Base-by-base conservation (phyloP, 257 asterid species). In the Buddleja alternifolia region DNA sequence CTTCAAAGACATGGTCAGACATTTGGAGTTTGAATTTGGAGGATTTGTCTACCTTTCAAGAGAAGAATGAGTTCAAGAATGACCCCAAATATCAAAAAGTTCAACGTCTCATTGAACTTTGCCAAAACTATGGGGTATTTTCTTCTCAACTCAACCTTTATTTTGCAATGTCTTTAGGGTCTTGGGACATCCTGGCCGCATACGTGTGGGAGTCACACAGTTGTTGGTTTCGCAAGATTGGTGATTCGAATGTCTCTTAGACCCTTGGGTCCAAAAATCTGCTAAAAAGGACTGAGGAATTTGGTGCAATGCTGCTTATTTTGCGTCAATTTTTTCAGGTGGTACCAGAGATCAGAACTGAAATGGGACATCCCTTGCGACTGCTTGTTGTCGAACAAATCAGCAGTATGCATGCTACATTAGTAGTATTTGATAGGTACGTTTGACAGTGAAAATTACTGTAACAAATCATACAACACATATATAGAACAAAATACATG, bases 341-440 rank as follows among this genome's bases (percentile, higher is more conserved):
- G 59, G 84, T 71, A 23, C 81, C 90, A 0, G 85, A 84, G 42
- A 83, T 90, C 53, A 86, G 67, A 80, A 78, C 89, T 9, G 88
- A 70, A 70, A 90, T 82, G 90, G 95, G 97, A 15, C 87, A 90
- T 72, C 93, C 88, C 0, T 12, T 83, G 65, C 78, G 74, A 44
- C 77, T 72, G 9, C 79, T 79, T 0, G 93, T 90, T 1, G 64
- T 81, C 0, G 92, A 86, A 60, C 81, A 81, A 66, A 86, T 86
- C 60, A 80, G 80, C 75, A 80, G 71, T 61, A 77, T 84, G 7
- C 85, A 80, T 66, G 85, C 95, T 7, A 79, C 88, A 0, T 66
- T 90, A 17, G 93, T 84, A 1, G 88, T 87, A 10, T 88, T 87
- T 15, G 97, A 90, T 71, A 84, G 84, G 96, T 89, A 78, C 10